Conservation (phyloP, 495 filamentous ascomycete genomes). For the Xylaria telfairii region DNA sequence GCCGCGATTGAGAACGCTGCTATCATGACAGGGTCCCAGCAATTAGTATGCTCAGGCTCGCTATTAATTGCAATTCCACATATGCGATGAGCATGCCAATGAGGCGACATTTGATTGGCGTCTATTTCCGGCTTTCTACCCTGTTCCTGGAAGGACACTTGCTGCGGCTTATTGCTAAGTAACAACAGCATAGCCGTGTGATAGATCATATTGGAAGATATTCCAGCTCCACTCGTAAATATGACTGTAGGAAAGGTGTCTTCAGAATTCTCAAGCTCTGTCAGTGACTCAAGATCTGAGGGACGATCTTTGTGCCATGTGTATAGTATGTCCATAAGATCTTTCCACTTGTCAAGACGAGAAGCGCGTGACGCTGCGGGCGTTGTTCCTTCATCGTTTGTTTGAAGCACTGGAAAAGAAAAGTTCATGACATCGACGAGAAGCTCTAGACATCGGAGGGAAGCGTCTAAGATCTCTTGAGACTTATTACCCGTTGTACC, state of each 20-base stretch:
- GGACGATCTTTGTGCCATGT: conserved; percentile 25
- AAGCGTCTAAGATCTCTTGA: conserved; percentile 18
- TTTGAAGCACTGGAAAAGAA: neutral
- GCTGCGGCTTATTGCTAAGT: conserved; percentile 44
- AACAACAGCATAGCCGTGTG: conserved; percentile 52
- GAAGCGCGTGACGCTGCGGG: neutral
- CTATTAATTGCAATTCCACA: conserved; percentile 32
- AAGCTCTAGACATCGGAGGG: conserved; percentile 17
- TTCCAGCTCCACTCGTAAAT: conserved; percentile 48
- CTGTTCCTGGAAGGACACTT: conserved; percentile 11
- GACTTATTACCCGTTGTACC: neutral
- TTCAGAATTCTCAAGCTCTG: conserved; percentile 19
- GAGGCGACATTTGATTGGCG: conserved; percentile 12
- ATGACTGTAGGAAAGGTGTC: conserved; percentile 45
- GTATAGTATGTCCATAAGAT: conserved; percentile 8
- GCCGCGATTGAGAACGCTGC: conserved; percentile 30
- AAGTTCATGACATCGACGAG: conserved; percentile 27
- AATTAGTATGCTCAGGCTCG: conserved; percentile 28
- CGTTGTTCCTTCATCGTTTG: neutral
- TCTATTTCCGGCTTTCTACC: neutral
- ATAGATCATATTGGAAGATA: conserved; percentile 51
- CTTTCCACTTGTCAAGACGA: conserved; percentile 6
- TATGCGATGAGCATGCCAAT: conserved; percentile 29
- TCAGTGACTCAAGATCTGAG: conserved; percentile 16
- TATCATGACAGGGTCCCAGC: conserved; percentile 33